Evolutionary conservation across 768 basidiomycete genomes (phyloP), one percentile per base, ranked within the genome.

Genomic region (Hirschioporus abietinus): DNA sequence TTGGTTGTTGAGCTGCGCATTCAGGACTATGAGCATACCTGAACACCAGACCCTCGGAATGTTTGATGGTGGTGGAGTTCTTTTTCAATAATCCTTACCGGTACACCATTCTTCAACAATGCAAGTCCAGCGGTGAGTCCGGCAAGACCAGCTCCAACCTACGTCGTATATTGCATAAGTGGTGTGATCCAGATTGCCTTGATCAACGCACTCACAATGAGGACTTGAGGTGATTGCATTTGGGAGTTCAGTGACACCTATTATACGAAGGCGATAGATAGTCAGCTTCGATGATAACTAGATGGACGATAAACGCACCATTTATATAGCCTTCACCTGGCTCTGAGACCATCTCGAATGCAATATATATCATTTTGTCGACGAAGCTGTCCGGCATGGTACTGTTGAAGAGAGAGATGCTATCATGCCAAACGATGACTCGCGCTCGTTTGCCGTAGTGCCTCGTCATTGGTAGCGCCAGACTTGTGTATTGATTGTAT

Each of bases 141-240:
- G 1, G 67, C 7, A 10, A 65, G 66, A 52, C 67, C 65, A 42
- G 67, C 66, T 25, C 65, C 67, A 42, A 66, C 58, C 67, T 66
- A 68, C n/a, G n/a, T n/a, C 15, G 35, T 7, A 15, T 36, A 36
- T 7, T 15, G 35, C 7, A 36, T 36, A 52, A 52, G 42, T 3
- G 30, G 8, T 30, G 30, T 30, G 30, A 3, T 52, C 20, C 12
- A 52, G 20, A 6, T 12, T 52, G 3, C 5, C 2, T 52, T 52
- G 42, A 52, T 1, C 30, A 52, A 3, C 42, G 42, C 20, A 52
- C 42, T 52, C 12, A 52, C 42, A 52, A 52, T 52, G 20, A 52
- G 42, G 12, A 52, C 42, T 15, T 52, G 42, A 20, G 42, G 42
- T 15, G 42, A 52, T 52, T 52, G 15, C 42, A 52, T 52, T 52